Evolutionary conservation across 495 filamentous ascomycete species (phyloP).

Genomic region (Penicillium atrosanguineum): DNA sequence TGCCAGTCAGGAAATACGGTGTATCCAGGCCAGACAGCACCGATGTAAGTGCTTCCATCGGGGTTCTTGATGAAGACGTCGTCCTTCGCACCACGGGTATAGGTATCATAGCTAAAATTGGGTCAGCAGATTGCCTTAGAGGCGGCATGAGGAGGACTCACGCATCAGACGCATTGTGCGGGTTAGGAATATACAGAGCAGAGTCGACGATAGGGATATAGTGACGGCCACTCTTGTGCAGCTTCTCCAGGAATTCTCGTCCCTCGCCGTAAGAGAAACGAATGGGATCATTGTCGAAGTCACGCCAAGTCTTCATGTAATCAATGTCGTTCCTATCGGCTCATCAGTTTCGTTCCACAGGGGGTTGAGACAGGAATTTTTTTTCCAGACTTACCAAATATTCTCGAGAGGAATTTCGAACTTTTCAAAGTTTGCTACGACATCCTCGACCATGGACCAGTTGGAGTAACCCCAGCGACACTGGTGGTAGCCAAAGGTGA

Average conservation of each 20-base stretch:
- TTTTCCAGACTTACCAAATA: constrained; percentile 54
- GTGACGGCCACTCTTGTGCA: constrained; percentile 68
- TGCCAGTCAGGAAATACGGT: constrained; percentile 67
- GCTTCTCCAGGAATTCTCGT: constrained; percentile 57
- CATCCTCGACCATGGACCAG: constrained; percentile 51
- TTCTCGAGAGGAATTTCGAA: constrained; percentile 63
- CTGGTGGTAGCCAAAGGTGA: constrained; percentile 61
- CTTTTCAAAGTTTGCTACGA: constrained; percentile 57
- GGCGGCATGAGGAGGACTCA: constrained; percentile 25
- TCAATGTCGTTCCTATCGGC: constrained; percentile 53
- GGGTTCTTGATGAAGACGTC: constrained; percentile 64
- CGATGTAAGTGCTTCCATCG: constrained; percentile 60
- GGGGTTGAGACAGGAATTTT: not conserved
- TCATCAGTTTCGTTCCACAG: not conserved
- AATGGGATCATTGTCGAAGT: constrained; percentile 56
- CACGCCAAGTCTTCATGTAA: constrained; percentile 56
- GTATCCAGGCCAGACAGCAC: constrained; percentile 63
- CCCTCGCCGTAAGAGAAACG: constrained; percentile 50
- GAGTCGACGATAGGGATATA: constrained; percentile 85
- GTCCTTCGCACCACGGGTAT: constrained; percentile 61
- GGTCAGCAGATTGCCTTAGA: not conserved
- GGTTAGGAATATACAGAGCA: constrained; percentile 76
- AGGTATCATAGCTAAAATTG: constrained; percentile 55
- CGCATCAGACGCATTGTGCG: constrained; percentile 66
- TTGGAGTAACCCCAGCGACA: constrained; percentile 65